Conservation (phyloP, 2,329 filamentous ascomycete species). For the Exophiala sp. region DNA sequence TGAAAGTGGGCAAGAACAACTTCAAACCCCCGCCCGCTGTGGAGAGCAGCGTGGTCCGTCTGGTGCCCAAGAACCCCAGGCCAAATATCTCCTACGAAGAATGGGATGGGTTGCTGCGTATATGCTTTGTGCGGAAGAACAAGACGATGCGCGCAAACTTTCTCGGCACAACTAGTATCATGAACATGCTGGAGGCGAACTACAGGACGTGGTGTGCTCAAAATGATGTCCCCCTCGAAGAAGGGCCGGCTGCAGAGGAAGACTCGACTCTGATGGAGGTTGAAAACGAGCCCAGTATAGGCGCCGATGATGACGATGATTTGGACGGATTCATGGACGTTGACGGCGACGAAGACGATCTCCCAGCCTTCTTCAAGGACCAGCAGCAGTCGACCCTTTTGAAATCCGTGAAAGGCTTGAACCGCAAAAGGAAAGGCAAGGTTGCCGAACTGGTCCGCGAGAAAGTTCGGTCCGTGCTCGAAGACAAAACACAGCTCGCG, state of each 20-base stretch:
- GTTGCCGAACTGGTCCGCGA: constrained; percentile 74
- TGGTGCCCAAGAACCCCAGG: constrained; percentile 78
- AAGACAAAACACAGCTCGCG: constrained; percentile 70
- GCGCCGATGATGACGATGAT: constrained; percentile 32
- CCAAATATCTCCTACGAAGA: constrained; percentile 90
- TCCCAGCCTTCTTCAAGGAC: constrained; percentile 80
- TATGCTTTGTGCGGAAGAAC: constrained; percentile 84
- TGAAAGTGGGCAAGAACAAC: constrained; percentile 95
- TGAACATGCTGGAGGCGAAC: constrained; percentile 78
- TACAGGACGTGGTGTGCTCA: constrained; percentile 87
- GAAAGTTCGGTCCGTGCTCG: constrained; percentile 80
- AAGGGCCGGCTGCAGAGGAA: constrained; percentile 44
- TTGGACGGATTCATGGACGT: constrained; percentile 46
- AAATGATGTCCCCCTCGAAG: constrained; percentile 72
- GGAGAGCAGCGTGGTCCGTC: constrained; percentile 81
- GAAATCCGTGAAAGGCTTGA: constrained; percentile 43
- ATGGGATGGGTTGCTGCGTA: constrained; percentile 81
- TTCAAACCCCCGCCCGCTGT: constrained; percentile 93
- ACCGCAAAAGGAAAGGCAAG: constrained; percentile 67
- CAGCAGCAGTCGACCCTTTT: constrained; percentile 34
- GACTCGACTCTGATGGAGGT: constrained; percentile 36
- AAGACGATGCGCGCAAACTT: constrained; percentile 79
- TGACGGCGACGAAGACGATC: constrained; percentile 52
- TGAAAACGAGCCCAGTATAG: constrained; percentile 33
- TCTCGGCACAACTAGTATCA: constrained; percentile 70